Conservation (phyloP, 2,329 filamentous ascomycete species). For the Elsinoe ampelina region DNA sequence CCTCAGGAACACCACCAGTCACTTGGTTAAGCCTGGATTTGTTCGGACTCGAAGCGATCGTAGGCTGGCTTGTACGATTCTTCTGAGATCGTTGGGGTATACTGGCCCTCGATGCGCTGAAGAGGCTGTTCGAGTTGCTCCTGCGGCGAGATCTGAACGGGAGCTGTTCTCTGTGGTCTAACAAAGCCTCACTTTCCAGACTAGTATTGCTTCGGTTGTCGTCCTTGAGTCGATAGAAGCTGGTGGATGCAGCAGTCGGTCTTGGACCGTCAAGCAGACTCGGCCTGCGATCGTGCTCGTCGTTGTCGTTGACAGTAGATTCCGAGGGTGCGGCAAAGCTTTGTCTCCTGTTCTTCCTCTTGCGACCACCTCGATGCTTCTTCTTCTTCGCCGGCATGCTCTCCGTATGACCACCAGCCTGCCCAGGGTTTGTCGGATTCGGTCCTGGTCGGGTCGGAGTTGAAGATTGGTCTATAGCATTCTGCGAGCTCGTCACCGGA, state of each 20-base stretch:
- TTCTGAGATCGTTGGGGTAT: constrained; percentile 9
- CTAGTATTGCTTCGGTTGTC: constrained; percentile 69
- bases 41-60: constrained; percentile 14
- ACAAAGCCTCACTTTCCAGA: constrained; percentile 74
- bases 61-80: constrained; percentile 9
- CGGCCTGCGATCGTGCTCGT: constrained; percentile 25
- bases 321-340: constrained; percentile 65
- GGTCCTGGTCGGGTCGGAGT: neutral
- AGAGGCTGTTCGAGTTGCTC: constrained; percentile 32
- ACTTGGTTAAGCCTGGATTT: constrained; percentile 10
- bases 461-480: neutral
- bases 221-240: constrained; percentile 44
- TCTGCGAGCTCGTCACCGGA: constrained; percentile 6
- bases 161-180: constrained; percentile 59
- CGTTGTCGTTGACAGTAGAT: constrained; percentile 44
- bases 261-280: constrained; percentile 32
- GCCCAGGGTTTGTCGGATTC: neutral
- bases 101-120: constrained; percentile 14
- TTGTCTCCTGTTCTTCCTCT: constrained; percentile 64
- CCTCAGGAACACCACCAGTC: constrained; percentile 24
- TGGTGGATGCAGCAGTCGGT: constrained; percentile 31
- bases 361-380: constrained; percentile 67
- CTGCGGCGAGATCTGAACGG: constrained; percentile 34
- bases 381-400: constrained; percentile 48
- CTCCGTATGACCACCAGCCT: neutral